These are phyloP conservation scores for Globisporangium lucens DNA, from an alignment of 352 stramenopile genomes.

Conservation along the genomic window DNA sequence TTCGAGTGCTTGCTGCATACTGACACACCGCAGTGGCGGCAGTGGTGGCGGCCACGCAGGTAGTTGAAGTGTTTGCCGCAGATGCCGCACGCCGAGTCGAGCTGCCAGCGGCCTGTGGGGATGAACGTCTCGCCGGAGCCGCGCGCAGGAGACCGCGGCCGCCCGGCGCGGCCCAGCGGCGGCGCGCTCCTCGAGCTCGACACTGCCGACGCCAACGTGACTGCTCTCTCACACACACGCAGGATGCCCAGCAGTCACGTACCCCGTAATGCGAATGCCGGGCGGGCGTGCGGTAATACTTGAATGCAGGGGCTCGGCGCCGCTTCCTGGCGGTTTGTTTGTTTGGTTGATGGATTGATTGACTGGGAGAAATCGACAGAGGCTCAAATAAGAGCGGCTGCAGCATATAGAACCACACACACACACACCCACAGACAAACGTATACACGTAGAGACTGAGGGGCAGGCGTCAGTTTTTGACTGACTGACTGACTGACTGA, in stretches of 20 bases:
- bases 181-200: conserved; percentile 14
- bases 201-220: background rate
- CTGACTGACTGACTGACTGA: background rate
- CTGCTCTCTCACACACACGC: conserved; percentile 1
- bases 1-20: conserved; percentile 74
- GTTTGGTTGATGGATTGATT: background rate
- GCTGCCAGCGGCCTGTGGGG: conserved; percentile 54
- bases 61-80: conserved; percentile 58
- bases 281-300: background rate
- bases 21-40: conserved; percentile 67
- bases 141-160: conserved; percentile 1
- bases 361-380: background rate
- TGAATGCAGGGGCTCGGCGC: background rate
- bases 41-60: conserved; percentile 74
- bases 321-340: background rate
- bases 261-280: background rate
- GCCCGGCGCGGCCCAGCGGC: background rate
- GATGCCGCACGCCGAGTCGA: conserved; percentile 53
- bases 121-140: conserved; percentile 45
- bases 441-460: background rate
- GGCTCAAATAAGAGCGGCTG: background rate
- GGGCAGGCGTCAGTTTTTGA: background rate
- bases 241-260: background rate
- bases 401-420: background rate
- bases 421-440: background rate